phyloP scores from a whole-genome alignment of 1,139 yeast genomes.

The Taiozyma sp. region DNA sequence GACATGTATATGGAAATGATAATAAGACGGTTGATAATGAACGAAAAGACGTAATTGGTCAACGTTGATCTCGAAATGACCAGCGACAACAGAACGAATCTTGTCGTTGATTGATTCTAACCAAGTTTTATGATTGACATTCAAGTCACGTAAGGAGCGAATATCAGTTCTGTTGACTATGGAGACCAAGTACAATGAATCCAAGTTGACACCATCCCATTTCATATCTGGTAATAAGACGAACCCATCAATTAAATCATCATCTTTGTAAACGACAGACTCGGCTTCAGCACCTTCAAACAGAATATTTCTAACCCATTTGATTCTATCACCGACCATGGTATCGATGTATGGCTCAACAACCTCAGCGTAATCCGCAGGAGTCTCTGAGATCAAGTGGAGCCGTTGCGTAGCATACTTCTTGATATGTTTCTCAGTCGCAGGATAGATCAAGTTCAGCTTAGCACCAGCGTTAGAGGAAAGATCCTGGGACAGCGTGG shows the following conservation, averaged over 20 bases:
- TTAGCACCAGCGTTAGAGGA: conserved; percentile 57
- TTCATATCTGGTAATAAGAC: conserved; percentile 79
- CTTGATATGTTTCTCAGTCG: conserved; percentile 77
- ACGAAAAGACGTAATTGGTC: conserved; percentile 69
- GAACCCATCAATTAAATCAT: conserved; percentile 51
- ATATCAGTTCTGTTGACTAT: conserved; percentile 72
- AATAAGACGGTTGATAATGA: conserved; percentile 95
- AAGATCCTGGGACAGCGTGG: conserved; percentile 44
- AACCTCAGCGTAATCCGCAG: conserved; percentile 55
- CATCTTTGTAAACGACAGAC: conserved; percentile 59
- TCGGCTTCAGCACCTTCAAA: conserved; percentile 84
- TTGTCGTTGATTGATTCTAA: conserved; percentile 41
- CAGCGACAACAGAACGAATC: conserved; percentile 44
- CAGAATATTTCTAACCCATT: conserved; percentile 89
- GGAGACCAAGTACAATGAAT: conserved; percentile 70
- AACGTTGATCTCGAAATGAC: conserved; percentile 35
- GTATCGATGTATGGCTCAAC: conserved; percentile 76
- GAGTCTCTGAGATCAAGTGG: conserved; percentile 75
- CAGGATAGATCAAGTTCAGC: conserved; percentile 80
- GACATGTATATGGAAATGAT: conserved; percentile 92
- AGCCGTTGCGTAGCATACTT: conserved; percentile 58
- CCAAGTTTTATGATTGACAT: conserved; percentile 52
- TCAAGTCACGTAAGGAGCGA: conserved; percentile 74
- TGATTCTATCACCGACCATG: conserved; percentile 71
- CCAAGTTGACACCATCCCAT: conserved; percentile 80